Evolutionary conservation across 768 basidiomycete species (phyloP).

Genomic region (Mycena albidolilacea): DNA sequence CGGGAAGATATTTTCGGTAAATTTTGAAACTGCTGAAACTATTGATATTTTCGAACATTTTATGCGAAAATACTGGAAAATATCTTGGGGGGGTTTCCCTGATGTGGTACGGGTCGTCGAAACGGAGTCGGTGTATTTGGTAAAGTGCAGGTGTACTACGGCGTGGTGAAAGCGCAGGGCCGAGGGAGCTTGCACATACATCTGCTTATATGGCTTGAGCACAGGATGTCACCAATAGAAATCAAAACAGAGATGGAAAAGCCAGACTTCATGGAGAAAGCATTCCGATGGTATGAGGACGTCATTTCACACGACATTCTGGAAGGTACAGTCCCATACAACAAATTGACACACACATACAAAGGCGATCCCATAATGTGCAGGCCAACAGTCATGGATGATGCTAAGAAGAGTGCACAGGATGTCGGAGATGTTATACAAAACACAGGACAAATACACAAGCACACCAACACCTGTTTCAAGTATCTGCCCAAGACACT

Average conservation of each 20-base stretch:
- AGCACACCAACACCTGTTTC: too few species aligned
- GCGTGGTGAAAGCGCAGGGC: not conserved
- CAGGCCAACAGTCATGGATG: not conserved
- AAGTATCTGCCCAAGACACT: not conserved
- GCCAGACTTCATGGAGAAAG: not conserved
- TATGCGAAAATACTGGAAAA: too few species aligned
- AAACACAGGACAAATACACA: too few species aligned
- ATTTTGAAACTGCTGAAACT: too few species aligned
- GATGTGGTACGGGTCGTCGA: not conserved
- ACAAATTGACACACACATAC: not conserved
- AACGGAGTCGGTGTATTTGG: not conserved
- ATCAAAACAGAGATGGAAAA: not conserved
- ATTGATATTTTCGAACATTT: too few species aligned
- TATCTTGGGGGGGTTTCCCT: too few species aligned
- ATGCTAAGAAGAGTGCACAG: not conserved
- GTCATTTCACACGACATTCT: not conserved
- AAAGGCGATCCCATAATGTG: not conserved
- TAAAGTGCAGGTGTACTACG: not conserved
- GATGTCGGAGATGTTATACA: too few species aligned
- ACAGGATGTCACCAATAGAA: not conserved
- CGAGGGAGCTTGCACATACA: not conserved
- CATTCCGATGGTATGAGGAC: not conserved
- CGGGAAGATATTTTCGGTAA: too few species aligned
- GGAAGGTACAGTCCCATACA: not conserved
- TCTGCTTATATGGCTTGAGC: not conserved